Evolutionary conservation across 306 rosid species (phyloP).

Genomic region (Ceratonia siliqua): DNA sequence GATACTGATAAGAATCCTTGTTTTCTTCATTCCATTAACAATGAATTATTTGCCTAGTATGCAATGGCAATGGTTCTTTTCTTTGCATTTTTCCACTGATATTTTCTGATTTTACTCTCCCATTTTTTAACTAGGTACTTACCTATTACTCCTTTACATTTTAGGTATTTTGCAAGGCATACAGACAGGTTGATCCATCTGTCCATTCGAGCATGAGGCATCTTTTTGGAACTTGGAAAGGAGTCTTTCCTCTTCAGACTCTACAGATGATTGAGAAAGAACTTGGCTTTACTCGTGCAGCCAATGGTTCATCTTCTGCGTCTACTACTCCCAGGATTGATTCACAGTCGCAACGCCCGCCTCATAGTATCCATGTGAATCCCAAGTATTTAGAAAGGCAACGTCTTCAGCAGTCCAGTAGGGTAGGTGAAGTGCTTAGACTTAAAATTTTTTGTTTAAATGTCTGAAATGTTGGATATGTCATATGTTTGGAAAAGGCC

Average conservation of each 20-base stretch:
- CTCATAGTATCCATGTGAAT: conserved; percentile 89
- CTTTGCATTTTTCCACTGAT: background rate
- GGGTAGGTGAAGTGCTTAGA: conserved; percentile 56
- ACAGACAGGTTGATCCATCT: conserved; percentile 73
- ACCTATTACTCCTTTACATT: conserved; percentile 30
- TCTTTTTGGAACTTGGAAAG: conserved; percentile 97
- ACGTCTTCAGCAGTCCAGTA: conserved; percentile 75
- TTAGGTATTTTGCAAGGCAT: conserved; percentile 93
- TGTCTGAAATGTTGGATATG: conserved; percentile 2
- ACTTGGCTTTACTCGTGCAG: conserved; percentile 61
- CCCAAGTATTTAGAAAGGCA: conserved; percentile 93
- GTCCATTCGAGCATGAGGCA: conserved; percentile 80
- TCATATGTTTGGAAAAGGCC: conserved; percentile 7
- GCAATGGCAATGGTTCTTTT: conserved; percentile 18
- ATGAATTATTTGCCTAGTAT: conserved; percentile 23
- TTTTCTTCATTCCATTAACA: background rate
- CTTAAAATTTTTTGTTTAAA: background rate
- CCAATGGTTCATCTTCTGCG: conserved; percentile 60
- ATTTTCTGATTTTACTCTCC: background rate
- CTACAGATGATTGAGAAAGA: conserved; percentile 82
- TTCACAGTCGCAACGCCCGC: conserved; percentile 67
- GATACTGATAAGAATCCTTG: background rate
- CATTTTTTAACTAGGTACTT: conserved; percentile 30
- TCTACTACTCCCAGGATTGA: conserved; percentile 61
- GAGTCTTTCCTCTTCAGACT: conserved; percentile 82